Base-by-base conservation (phyloP, 805 yeast species). In the Danielia reshetovae region DNA sequence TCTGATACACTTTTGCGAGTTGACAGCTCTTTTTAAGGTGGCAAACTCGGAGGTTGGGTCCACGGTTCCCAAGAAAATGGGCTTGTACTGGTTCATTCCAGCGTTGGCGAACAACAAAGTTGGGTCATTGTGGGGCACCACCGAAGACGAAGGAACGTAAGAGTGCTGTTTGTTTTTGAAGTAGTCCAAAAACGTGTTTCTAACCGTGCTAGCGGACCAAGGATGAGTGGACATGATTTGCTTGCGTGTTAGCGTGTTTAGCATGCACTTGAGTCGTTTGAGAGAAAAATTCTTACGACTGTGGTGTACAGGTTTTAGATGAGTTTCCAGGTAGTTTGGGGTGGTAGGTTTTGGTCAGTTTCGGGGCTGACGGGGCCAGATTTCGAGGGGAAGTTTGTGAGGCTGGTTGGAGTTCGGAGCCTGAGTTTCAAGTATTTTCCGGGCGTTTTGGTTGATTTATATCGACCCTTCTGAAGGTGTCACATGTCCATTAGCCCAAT, bases 81-180 rank as follows among this genome's bases (percentile, higher is more conserved):
- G 96, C 65, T 93, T 93, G 66, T 89, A 93, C 70, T 93, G 99
- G 68, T 93, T 93, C 99, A 93, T 93, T 65, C 97, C 98, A 40
- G 99, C 99, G 59, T 93, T 93, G 57, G 98, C 95, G 58, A 93
- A 93, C 43, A 93, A 70, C 43, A 93, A 74, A 17, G 97, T 90
- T 34, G 99, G 98, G 59, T 93, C 99, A 67, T 93, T 97, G 60
- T 83, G 95, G 35, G 99, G 99, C 41, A 93, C 81, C 18, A 90
- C 97, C 0, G 96, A 85, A 2, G 97, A 88, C 0, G 95, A 84
- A 15, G 96, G 87, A 30, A 93, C 89, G 59, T 75, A 88, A 2
- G 79, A 81, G 60, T 93, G 99, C 7, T 70, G 72, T 30, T 65
- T 63, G 29, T 73, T 65, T 47, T 75, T 73, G 65, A 93, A 93